Conservation (phyloP, 1,284 basidiomycete genomes). For the Agaricales sp. region DNA sequence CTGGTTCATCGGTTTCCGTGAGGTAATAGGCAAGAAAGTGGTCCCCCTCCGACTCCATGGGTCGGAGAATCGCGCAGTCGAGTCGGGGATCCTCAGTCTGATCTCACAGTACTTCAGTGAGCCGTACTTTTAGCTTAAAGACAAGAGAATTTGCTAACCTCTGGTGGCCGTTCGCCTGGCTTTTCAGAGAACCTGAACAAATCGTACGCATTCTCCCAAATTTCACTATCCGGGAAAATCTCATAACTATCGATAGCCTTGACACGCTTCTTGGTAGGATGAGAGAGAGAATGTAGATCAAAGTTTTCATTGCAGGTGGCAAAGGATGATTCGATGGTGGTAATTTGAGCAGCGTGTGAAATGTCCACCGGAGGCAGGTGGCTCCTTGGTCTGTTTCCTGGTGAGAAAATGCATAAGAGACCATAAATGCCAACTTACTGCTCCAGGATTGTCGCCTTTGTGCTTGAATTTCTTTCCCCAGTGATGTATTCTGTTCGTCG, state of each 20-base stretch:
- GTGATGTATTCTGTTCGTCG: conserved; percentile 83
- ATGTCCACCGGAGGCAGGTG: conserved; percentile 55
- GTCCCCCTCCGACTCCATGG: conserved; percentile 79
- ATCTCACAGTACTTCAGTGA: too few species aligned
- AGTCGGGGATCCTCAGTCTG: conserved; percentile 55
- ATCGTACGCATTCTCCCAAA: conserved; percentile 87
- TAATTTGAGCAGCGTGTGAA: conserved; percentile 70
- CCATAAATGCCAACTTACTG: conserved; percentile 27
- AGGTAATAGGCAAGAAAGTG: conserved; percentile 87
- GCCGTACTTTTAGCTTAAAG: too few species aligned
- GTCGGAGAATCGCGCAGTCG: conserved; percentile 78
- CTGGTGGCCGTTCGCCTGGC: conserved; percentile 64
- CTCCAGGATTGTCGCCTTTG: conserved; percentile 37
- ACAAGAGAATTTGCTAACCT: conserved; percentile 48
- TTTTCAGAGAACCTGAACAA: conserved; percentile 83
- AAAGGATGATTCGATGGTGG: conserved; percentile 80
- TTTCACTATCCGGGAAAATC: conserved; percentile 76
- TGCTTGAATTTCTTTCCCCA: conserved; percentile 35
- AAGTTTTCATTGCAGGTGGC: conserved; percentile 48
- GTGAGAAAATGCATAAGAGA: background rate
- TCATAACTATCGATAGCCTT: conserved; percentile 79
- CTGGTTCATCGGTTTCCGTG: conserved; percentile 67
- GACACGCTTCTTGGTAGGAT: conserved; percentile 73
- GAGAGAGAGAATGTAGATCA: conserved; percentile 48
- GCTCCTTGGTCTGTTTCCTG: conserved; percentile 35